phyloP scores from a whole-genome alignment of 1,284 basidiomycete genomes.

The Cutaneotrichosporon curvatum region DNA sequence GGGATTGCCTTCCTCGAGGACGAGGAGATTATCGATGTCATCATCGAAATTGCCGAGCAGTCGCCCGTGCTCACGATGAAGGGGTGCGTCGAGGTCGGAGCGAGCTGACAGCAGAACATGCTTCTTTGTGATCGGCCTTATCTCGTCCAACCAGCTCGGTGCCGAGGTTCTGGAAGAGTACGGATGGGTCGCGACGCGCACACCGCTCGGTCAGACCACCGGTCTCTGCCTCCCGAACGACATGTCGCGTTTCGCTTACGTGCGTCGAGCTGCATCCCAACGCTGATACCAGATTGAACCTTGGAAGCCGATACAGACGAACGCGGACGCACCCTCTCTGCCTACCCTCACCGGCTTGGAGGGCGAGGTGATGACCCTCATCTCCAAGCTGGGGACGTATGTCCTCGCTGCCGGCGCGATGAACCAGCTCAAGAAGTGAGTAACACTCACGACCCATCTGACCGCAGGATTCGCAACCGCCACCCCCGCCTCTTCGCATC shows the following conservation, averaged over 20 bases:
- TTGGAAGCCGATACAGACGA: constrained; percentile 54
- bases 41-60: constrained; percentile 83
- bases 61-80: constrained; percentile 84
- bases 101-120: constrained; percentile 61
- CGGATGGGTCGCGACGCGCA: constrained; percentile 83
- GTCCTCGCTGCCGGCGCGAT: constrained; percentile 92
- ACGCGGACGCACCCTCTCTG: constrained; percentile 47
- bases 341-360: constrained; percentile 66
- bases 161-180: constrained; percentile 81
- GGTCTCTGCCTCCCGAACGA: constrained; percentile 84
- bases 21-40: constrained; percentile 81
- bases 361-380: constrained; percentile 76
- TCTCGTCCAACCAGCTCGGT: constrained; percentile 66
- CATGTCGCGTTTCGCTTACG: constrained; percentile 68
- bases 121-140: constrained; percentile 85
- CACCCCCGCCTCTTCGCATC: constrained; percentile 63
- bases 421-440: constrained; percentile 70
- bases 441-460: constrained; percentile 4
- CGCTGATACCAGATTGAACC: constrained; percentile 57
- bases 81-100: constrained; percentile 58
- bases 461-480: constrained; percentile 66
- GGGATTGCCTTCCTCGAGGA: constrained; percentile 93
- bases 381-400: constrained; percentile 91
- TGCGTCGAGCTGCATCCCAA: constrained; percentile 46
- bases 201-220: constrained; percentile 78